Evolutionary conservation across 768 basidiomycete species (phyloP).

Genomic region (Paxillus involutus): DNA sequence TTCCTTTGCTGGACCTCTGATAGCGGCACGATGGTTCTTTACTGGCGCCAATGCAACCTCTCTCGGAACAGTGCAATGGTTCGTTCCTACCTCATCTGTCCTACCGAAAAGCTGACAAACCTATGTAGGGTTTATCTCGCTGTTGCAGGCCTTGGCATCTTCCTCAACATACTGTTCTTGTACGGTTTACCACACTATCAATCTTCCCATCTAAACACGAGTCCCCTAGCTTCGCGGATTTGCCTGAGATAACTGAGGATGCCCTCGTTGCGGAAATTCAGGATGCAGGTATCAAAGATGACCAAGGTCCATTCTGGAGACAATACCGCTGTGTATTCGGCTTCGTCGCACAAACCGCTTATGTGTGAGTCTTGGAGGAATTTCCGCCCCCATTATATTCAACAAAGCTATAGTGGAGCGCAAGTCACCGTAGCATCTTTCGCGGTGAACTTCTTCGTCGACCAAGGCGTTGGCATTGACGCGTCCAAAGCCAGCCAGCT

Average conservation of each 20-base stretch:
- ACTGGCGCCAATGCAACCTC: conserved; percentile 56
- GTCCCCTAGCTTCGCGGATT: conserved; percentile 53
- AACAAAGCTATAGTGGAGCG: conserved; percentile 44
- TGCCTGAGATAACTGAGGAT: conserved; percentile 73
- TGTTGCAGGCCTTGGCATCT: conserved; percentile 60
- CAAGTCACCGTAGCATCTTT: conserved; percentile 68
- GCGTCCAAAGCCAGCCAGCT: conserved; percentile 57
- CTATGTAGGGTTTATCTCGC: conserved; percentile 58
- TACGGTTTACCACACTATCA: conserved; percentile 28
- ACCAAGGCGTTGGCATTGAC: conserved; percentile 55
- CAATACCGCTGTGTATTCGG: conserved; percentile 74
- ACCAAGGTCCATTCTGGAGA: conserved; percentile 60
- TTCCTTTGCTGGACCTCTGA: conserved; percentile 71
- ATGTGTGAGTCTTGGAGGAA: conserved; percentile 43
- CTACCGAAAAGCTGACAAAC: neutral
- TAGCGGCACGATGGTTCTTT: conserved; percentile 77
- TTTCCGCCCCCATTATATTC: neutral
- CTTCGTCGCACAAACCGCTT: conserved; percentile 69
- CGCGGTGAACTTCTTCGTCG: conserved; percentile 69
- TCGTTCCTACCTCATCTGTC: neutral
- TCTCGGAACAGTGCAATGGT: conserved; percentile 72
- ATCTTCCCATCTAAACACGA: neutral
- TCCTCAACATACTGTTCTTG: conserved; percentile 66
- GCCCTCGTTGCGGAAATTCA: conserved; percentile 53
- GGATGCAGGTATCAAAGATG: conserved; percentile 37